Conservation (phyloP, 1,284 basidiomycete species). For the Cryptococcus amylolentus region DNA sequence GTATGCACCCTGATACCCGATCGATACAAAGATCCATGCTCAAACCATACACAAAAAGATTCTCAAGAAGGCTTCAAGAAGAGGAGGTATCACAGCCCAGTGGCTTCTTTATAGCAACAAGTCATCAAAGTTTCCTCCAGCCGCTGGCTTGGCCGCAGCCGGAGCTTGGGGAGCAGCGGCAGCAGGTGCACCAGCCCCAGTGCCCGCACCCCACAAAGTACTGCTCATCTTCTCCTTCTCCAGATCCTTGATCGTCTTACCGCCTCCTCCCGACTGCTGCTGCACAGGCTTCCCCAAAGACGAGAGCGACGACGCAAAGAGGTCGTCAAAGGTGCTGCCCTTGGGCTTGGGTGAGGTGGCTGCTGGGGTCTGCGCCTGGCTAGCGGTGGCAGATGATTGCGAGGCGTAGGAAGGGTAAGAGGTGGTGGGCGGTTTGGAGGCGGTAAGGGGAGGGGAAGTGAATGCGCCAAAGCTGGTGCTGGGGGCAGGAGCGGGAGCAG, state of each 20-base stretch:
- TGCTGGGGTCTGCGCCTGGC: slow-evolving; percentile 30
- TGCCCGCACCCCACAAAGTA: slow-evolving; percentile 61
- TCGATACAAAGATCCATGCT: too few relatives aligned
- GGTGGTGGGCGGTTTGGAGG: slow-evolving; percentile 9
- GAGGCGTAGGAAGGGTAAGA: slow-evolving; percentile 25
- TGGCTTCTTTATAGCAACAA: slow-evolving; percentile 12
- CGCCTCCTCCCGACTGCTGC: slow-evolving; percentile 21
- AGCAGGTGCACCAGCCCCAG: slow-evolving; percentile 3
- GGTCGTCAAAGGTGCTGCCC: slow-evolving; percentile 67
- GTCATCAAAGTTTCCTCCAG: slow-evolving; percentile 26
- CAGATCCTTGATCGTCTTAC: slow-evolving; percentile 80
- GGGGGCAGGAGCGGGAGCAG: not conserved
- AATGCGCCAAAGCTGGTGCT: slow-evolving; percentile 8
- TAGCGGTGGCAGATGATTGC: slow-evolving; percentile 6
- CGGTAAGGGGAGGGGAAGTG: not conserved
- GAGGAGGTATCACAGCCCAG: too few relatives aligned
- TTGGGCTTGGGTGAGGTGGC: slow-evolving; percentile 15
- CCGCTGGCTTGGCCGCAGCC: slow-evolving; percentile 11
- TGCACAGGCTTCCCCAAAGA: slow-evolving; percentile 34
- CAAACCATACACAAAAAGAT: too few relatives aligned
- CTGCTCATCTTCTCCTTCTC: slow-evolving; percentile 78
- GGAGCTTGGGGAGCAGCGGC: slow-evolving; percentile 1
- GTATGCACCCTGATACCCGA: too few relatives aligned
- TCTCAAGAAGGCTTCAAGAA: too few relatives aligned
- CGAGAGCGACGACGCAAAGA: slow-evolving; percentile 82